Evolutionary conservation across 495 filamentous ascomycete species (phyloP).

Genomic region (Annulohypoxylon bovei): DNA sequence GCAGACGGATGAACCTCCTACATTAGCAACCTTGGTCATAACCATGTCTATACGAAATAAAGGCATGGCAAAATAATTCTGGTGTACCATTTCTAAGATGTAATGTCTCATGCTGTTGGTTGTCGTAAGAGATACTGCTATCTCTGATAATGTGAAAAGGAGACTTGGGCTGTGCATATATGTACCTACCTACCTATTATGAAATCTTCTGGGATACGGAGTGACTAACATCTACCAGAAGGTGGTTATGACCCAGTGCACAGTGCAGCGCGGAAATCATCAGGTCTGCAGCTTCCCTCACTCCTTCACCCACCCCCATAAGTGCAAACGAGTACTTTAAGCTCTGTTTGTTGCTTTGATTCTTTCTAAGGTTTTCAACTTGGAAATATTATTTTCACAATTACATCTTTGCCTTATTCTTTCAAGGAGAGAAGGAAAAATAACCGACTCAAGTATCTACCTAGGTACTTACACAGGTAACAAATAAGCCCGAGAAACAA

Average conservation of each 20-base stretch:
- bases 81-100: not conserved
- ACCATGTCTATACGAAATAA: not conserved
- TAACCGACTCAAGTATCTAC: not conserved
- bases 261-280: not conserved
- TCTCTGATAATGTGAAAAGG: too few species aligned
- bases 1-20: not conserved
- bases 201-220: not conserved
- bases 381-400: not conserved
- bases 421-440: not conserved
- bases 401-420: not conserved
- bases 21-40: not conserved
- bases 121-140: not conserved
- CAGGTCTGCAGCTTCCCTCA: constrained; percentile 15
- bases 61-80: not conserved
- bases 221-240: not conserved
- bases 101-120: not conserved
- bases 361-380: not conserved
- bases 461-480: too few species aligned
- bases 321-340: not conserved
- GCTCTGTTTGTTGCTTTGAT: not conserved
- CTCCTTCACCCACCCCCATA: not conserved
- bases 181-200: not conserved
- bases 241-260: not conserved
- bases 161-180: not conserved
- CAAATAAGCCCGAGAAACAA: not conserved